Percentiles rank a stretch among this genome's conserved stretches.
These are phyloP conservation scores for Xylariaceae sp. DNA, from an alignment of 2,329 filamentous ascomycete genomes.

Conservation along the genomic window DNA sequence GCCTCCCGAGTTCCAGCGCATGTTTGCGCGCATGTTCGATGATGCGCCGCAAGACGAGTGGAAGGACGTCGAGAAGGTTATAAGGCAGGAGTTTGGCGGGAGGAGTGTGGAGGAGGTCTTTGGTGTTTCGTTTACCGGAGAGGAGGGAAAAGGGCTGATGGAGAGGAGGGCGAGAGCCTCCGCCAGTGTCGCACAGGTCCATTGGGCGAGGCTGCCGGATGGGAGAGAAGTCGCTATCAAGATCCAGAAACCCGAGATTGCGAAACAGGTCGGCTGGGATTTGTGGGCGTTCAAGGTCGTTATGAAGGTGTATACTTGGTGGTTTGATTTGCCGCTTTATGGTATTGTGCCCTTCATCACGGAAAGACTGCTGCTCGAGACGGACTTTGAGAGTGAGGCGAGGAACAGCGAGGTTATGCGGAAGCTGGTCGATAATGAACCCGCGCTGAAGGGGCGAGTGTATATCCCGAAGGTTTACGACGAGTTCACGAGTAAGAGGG, in stretches of 20 bases:
- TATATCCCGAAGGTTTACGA: conserved; percentile 84
- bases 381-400: conserved; percentile 90
- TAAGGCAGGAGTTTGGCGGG: conserved; percentile 83
- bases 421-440: conserved; percentile 68
- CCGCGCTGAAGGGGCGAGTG: conserved; percentile 71
- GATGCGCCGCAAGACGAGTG: conserved; percentile 92
- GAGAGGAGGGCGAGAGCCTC: conserved; percentile 63
- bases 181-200: conserved; percentile 93
- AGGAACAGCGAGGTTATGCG: conserved; percentile 84
- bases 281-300: conserved; percentile 92
- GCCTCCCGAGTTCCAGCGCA: conserved; percentile 90
- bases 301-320: conserved; percentile 74
- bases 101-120: conserved; percentile 86
- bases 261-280: conserved; percentile 87
- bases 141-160: conserved; percentile 63
- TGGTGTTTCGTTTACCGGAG: conserved; percentile 74
- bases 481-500: conserved; percentile 74
- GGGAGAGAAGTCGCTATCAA: conserved; percentile 93
- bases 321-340: conserved; percentile 92
- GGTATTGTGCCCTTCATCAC: conserved; percentile 87
- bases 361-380: conserved; percentile 87
- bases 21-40: conserved; percentile 97
- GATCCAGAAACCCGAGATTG: conserved; percentile 93
- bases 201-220: conserved; percentile 84
- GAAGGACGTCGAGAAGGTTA: conserved; percentile 79